Percentiles rank a stretch among this genome's conserved stretches.
Evolutionary conservation across 441 rosid species (phyloP).

Genomic region (Populus hybrid): DNA sequence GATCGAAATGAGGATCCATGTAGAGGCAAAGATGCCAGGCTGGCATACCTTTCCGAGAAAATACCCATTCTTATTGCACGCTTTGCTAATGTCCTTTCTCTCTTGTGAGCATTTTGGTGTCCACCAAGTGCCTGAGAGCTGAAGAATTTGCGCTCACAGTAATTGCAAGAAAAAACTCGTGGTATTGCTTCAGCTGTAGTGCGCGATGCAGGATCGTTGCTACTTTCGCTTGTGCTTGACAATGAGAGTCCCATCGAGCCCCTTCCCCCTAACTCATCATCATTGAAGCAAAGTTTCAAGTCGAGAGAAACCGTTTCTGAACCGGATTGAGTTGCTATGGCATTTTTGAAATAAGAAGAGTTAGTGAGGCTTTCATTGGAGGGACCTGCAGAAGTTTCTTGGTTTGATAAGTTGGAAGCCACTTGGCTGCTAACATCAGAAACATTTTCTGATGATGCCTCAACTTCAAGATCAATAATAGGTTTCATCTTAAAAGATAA

Average conservation of each 20-base stretch:
- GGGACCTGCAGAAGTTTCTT: constrained; percentile 30
- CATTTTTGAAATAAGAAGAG: constrained; percentile 21
- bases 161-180: constrained; percentile 50
- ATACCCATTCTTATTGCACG: constrained; percentile 47
- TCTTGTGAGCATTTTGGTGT: constrained; percentile 54
- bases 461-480: constrained; percentile 50
- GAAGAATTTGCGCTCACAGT: constrained; percentile 47
- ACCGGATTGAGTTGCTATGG: constrained; percentile 20
- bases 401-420: constrained; percentile 57
- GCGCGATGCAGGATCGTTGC: constrained; percentile 42
- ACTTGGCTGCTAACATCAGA: constrained; percentile 61
- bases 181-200: constrained; percentile 31
- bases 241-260: constrained; percentile 44
- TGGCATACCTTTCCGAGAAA: constrained; percentile 40
- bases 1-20: constrained; percentile 37
- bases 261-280: constrained; percentile 24
- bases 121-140: constrained; percentile 62
- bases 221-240: constrained; percentile 63
- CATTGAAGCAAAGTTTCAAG: constrained; percentile 46
- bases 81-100: constrained; percentile 51
- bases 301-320: constrained; percentile 42
- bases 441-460: constrained; percentile 48
- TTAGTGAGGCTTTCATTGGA: constrained; percentile 33
- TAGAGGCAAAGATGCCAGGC: constrained; percentile 39
- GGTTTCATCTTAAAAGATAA: constrained; percentile 40